A percentile compares a stretch with the other conserved stretches of the same genome.
Conservation (phyloP, 805 yeast genomes). For the Suhomyces prunicola region DNA sequence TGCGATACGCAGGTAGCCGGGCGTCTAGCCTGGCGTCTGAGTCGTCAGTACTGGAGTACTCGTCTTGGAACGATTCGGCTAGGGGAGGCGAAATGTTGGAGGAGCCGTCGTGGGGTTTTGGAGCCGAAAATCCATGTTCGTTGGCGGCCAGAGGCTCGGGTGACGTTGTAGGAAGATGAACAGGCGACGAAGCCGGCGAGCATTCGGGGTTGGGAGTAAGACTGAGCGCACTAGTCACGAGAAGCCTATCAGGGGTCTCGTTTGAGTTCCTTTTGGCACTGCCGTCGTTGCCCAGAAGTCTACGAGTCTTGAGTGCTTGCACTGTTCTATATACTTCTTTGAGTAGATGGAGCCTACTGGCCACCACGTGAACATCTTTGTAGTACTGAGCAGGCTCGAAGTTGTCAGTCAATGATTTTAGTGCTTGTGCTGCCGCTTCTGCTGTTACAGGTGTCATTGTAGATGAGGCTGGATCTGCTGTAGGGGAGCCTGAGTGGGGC, state of each 20-base stretch:
- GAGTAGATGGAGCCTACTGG: constrained; percentile 26
- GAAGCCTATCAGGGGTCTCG: background rate
- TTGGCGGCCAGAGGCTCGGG: background rate
- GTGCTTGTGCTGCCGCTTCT: background rate
- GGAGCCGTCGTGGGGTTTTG: background rate
- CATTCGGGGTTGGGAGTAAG: background rate
- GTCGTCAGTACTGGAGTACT: background rate
- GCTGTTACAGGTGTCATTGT: background rate
- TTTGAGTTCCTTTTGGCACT: background rate
- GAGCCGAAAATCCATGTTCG: background rate
- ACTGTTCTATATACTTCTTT: constrained; percentile 27
- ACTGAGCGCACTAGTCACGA: background rate
- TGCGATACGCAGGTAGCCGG: too few relatives aligned
- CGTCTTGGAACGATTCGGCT: background rate
- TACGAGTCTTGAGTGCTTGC: constrained; percentile 19
- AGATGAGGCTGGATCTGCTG: too few relatives aligned
- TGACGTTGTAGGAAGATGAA: background rate
- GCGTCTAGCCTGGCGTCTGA: background rate
- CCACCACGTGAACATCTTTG: constrained; percentile 19
- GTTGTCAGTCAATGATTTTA: background rate
- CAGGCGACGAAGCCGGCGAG: constrained; percentile 1
- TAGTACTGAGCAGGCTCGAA: background rate
- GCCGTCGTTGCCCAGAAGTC: background rate
- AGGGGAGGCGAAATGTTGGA: background rate
- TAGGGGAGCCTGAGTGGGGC: background rate